Base-by-base conservation (phyloP, 2,329 filamentous ascomycete species). In the Apiospora kogelbergensis region DNA sequence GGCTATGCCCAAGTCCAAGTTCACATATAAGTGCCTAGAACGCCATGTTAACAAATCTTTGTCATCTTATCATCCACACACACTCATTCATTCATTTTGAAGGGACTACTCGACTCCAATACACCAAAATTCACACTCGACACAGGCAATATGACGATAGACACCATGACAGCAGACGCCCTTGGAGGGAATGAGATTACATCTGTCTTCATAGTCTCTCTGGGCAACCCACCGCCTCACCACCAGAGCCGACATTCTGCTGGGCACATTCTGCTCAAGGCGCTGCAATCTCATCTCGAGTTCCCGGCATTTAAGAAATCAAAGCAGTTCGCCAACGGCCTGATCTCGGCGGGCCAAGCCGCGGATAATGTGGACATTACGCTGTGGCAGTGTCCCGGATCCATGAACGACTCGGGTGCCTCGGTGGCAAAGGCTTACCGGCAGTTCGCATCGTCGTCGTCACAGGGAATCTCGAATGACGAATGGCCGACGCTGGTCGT, bases 171-270 rank as follows among this genome's bases (percentile, higher is more conserved):
- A 17, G 7, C 1, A n/a, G n/a, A n/a, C n/a, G n/a, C n/a, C n/a
- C n/a, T n/a, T n/a, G 15, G 15, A 45, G 42, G 3, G 5, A 30
- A 37, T 10, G 53, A 22, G 3, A 20, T 6, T 2, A 30, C 37
- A 0, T 60, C 53, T 17, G 63, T 70, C 13, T 70, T 68, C 30
- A 63, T 70, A 22, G 67, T 60, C 37, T 70, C 69, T 3, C 45
- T 70, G n/a, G 69, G 69, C 4, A 70, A 70, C n/a, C 69, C 67
- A 22, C 30, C 67, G 42, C 67, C 67, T 17, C 45, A 67, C 44
- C 22, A 45, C 6, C 37, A 45, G 5, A 67, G 40, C 24, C 22
- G 67, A 30, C 69, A 70, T 33, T 70, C 69, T 15, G 69, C 67
- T 3, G 69, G 69, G 10, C 67, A 70, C 17, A 65, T 68, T 17